Percentiles rank a stretch among this genome's conserved stretches.
Conservation (phyloP, 495 filamentous ascomycete genomes). For the Penicillium canariense region DNA sequence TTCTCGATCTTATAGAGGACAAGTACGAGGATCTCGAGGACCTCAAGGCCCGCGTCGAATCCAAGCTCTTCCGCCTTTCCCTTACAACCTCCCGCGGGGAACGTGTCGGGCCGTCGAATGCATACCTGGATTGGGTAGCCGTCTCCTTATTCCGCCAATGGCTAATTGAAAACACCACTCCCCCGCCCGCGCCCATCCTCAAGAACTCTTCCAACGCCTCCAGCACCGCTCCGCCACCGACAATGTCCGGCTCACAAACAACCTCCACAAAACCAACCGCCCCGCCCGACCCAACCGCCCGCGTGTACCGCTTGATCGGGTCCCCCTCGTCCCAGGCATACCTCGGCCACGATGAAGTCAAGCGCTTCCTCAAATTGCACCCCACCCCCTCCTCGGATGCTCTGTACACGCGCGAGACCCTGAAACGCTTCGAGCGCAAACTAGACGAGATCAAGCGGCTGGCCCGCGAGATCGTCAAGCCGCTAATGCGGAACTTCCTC, state of each 20-base stretch:
- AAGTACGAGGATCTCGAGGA: conserved; percentile 83
- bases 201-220: conserved; percentile 33
- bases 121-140: conserved; percentile 84
- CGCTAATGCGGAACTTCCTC: conserved; percentile 78
- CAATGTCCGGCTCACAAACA: conserved; percentile 27
- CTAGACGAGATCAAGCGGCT: conserved; percentile 83
- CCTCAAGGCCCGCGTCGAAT: conserved; percentile 64
- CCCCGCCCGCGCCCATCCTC: conserved; percentile 54
- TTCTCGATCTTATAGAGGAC: conserved; percentile 86
- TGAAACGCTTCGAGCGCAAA: conserved; percentile 77
- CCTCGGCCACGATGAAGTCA: conserved; percentile 80
- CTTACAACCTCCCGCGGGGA: conserved; percentile 79
- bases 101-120: conserved; percentile 70
- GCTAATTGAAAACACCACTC: conserved; percentile 83
- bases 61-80: conserved; percentile 73
- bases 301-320: conserved; percentile 71
- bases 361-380: conserved; percentile 75
- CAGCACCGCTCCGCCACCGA: conserved; percentile 20
- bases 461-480: conserved; percentile 78
- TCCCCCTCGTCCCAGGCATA: conserved; percentile 58
- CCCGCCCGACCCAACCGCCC: conserved; percentile 45
- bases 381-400: conserved; percentile 48
- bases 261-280: conserved; percentile 19
- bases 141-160: conserved; percentile 84
- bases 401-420: conserved; percentile 70